These are phyloP conservation scores for Penicillium carneum DNA, from an alignment of 2,329 filamentous ascomycete species.

Conservation along the genomic window DNA sequence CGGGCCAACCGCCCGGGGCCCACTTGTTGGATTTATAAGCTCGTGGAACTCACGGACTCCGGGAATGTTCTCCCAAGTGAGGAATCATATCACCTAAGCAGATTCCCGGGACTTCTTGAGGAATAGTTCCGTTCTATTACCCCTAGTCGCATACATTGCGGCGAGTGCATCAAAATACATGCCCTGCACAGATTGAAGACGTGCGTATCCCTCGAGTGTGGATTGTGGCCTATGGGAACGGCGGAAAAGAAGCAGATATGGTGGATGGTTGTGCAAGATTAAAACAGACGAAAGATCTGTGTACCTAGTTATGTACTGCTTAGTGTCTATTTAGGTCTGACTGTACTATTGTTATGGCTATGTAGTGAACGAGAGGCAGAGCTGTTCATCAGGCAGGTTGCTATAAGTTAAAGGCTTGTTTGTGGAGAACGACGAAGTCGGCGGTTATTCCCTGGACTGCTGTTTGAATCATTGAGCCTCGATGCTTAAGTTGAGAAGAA, in stretches of 20 bases:
- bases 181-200: no score
- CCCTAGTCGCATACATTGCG: no score
- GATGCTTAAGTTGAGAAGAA: neutral
- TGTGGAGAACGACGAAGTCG: neutral
- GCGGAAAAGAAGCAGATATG: no score
- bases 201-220: no score
- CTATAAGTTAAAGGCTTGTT: constrained; percentile 19
- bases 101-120: neutral
- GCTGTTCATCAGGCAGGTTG: neutral
- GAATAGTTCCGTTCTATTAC: neutral
- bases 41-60: constrained; percentile 1
- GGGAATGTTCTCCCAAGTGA: neutral
- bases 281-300: no score
- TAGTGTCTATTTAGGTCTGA: no score
- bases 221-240: no score
- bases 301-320: no score
- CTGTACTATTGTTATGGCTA: no score
- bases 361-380: neutral
- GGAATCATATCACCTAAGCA: neutral
- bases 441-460: neutral
- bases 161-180: no score
- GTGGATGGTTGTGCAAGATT: no score
- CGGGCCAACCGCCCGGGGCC: neutral
- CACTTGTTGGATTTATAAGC: constrained; percentile 17
- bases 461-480: neutral